Conservation (phyloP, 106 monocot species). For the Dioscorea alata region DNA sequence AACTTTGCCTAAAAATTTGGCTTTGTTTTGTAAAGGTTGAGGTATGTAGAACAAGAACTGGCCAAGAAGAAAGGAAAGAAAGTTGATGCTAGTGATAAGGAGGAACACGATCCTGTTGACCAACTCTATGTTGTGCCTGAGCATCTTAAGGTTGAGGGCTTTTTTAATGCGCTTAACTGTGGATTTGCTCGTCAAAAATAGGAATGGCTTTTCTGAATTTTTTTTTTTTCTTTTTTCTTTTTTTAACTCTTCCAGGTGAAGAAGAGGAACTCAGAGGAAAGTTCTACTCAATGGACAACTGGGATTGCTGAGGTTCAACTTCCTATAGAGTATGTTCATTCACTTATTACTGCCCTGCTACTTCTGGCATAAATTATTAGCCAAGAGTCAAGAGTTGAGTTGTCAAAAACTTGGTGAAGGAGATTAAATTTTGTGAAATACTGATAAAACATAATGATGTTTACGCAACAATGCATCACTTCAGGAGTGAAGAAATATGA, state of each 20-base stretch:
- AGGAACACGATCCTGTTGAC: conserved; percentile 68
- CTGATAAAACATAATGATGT: too few relatives aligned
- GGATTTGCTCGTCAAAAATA: too few relatives aligned
- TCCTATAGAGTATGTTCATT: conserved; percentile 68
- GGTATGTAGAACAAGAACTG: conserved; percentile 83
- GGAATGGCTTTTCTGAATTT: too few relatives aligned
- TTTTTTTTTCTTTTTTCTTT: not conserved
- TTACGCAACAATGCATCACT: too few relatives aligned
- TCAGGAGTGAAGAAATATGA: too few relatives aligned
- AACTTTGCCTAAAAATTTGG: not conserved
- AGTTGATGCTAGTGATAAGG: conserved; percentile 44
- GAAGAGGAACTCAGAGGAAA: conserved; percentile 96
- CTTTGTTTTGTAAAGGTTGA: conserved; percentile 45
- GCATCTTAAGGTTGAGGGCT: conserved; percentile 62
- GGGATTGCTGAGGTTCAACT: conserved; percentile 97
- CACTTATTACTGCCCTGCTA: not conserved
- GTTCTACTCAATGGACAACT: conserved; percentile 97
- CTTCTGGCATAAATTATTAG: too few relatives aligned
- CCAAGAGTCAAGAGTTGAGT: too few relatives aligned
- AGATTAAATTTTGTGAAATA: too few relatives aligned
- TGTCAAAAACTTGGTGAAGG: too few relatives aligned
- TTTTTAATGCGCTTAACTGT: not conserved
- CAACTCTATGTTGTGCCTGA: conserved; percentile 83
- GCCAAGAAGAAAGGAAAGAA: conserved; percentile 67
- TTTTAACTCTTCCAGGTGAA: conserved; percentile 63